phyloP scores from a whole-genome alignment of 768 basidiomycete genomes.

The Sarcodon sp. region DNA sequence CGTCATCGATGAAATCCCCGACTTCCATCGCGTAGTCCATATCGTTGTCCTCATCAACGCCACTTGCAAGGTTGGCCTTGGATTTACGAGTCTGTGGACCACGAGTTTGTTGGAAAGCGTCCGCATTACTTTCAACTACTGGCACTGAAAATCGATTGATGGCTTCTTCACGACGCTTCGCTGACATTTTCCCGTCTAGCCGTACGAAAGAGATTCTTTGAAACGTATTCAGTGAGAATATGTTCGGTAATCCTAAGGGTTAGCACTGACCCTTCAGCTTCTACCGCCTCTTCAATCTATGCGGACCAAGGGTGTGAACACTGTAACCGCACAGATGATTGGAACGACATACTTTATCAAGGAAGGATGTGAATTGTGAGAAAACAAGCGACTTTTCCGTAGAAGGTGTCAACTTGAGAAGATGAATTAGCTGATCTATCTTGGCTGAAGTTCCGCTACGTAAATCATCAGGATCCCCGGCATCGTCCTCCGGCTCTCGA shows the following conservation, averaged over 20 bases:
- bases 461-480: constrained; percentile 25
- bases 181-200: constrained; percentile 84
- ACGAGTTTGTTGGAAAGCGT: not conserved
- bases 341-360: constrained; percentile 47
- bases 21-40: not conserved
- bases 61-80: no score
- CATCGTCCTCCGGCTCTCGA: constrained; percentile 13
- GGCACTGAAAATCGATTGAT: constrained; percentile 66
- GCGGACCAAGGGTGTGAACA: not conserved
- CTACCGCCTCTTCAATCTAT: constrained; percentile 59
- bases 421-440: constrained; percentile 67
- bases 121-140: constrained; percentile 22
- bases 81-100: constrained; percentile 4
- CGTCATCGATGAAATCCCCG: not conserved
- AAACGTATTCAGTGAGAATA: constrained; percentile 32
- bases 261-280: constrained; percentile 48
- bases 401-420: constrained; percentile 52
- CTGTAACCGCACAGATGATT: not conserved
- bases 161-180: constrained; percentile 63
- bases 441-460: constrained; percentile 64
- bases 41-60: constrained; percentile 4
- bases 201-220: no score
- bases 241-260: no score
- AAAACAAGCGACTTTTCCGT: constrained; percentile 80
- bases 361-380: constrained; percentile 79